Evolutionary conservation across 2,329 filamentous ascomycete genomes (phyloP).

Genomic region (Canariomyces notabilis): DNA sequence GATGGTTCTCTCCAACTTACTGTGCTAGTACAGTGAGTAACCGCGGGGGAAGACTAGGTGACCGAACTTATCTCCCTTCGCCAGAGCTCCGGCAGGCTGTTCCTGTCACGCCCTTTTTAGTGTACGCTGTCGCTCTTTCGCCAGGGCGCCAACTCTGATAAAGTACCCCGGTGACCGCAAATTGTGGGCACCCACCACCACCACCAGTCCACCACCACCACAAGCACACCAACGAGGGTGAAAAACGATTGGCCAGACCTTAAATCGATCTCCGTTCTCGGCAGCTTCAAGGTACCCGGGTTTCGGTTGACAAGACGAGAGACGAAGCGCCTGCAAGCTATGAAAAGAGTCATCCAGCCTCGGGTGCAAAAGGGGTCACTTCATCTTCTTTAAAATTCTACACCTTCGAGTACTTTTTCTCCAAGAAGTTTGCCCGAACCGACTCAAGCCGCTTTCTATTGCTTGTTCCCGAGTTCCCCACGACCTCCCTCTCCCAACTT

Average conservation of each 20-base stretch:
- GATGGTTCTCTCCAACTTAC: no score
- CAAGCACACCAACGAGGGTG: no score
- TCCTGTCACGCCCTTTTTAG: background rate
- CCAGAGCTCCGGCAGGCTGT: background rate
- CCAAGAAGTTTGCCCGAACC: no score
- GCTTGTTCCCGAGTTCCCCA: background rate
- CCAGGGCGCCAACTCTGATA: constrained; percentile 1
- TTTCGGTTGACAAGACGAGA: constrained; percentile 9
- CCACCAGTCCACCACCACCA: constrained; percentile 14
- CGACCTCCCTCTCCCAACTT: constrained; percentile 3
- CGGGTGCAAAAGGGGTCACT: no score
- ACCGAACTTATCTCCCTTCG: background rate
- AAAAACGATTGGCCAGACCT: constrained; percentile 25
- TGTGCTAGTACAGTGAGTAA: no score
- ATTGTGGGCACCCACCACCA: constrained; percentile 13
- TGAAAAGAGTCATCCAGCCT: constrained; percentile 22
- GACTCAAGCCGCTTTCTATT: background rate
- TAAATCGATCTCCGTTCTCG: constrained; percentile 28
- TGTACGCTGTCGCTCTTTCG: constrained; percentile 2
- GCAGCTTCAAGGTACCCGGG: constrained; percentile 18
- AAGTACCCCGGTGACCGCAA: constrained; percentile 11
- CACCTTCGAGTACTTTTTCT: no score
- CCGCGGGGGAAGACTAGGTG: background rate
- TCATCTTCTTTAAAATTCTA: no score
- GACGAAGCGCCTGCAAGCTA: constrained; percentile 4